A percentile compares a stretch with the other conserved stretches of the same genome.
phyloP scores from a whole-genome alignment of 2,329 filamentous ascomycete species.

The Emmonsia crescens region DNA sequence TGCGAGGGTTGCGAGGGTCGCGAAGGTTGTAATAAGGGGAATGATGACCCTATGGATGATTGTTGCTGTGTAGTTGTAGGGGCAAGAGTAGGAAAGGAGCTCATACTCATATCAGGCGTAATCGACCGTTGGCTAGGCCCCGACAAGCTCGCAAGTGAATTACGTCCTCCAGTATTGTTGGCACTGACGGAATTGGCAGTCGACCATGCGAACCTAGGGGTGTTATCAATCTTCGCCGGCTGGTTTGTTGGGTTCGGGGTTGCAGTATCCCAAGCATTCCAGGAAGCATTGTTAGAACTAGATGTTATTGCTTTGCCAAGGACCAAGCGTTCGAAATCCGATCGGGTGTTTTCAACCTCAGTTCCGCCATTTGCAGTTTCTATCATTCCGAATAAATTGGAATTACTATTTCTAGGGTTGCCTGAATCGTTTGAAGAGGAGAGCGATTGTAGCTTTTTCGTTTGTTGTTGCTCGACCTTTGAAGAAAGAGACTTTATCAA shows the following conservation, averaged over 20 bases:
- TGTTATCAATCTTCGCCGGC: conserved; percentile 17
- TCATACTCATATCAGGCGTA: conserved; percentile 42
- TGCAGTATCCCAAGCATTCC: conserved; percentile 24
- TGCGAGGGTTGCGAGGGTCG: not conserved
- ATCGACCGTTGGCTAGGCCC: conserved; percentile 34
- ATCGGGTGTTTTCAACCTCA: conserved; percentile 44
- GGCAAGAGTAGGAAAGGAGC: conserved; percentile 37
- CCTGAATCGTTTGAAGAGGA: conserved; percentile 46
- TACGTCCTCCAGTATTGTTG: conserved; percentile 10
- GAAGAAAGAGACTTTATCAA: conserved; percentile 71
- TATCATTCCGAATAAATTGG: conserved; percentile 18
- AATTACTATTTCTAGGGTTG: conserved; percentile 26
- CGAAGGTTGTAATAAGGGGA: conserved; percentile 3
- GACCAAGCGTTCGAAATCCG: conserved; percentile 82
- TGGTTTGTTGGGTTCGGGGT: conserved; percentile 18
- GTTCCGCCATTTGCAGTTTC: conserved; percentile 35
- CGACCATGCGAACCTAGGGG: conserved; percentile 37
- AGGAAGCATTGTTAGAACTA: conserved; percentile 24
- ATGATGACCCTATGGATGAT: conserved; percentile 3
- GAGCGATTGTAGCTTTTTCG: conserved; percentile 76
- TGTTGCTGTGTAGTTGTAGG: conserved; percentile 25
- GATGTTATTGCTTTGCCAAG: conserved; percentile 52
- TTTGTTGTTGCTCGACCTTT: conserved; percentile 80
- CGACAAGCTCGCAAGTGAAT: conserved; percentile 13
- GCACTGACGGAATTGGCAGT: conserved; percentile 18